Evolutionary conservation across 768 basidiomycete species (phyloP).

Genomic region (Hemileccinum rubropunctum): DNA sequence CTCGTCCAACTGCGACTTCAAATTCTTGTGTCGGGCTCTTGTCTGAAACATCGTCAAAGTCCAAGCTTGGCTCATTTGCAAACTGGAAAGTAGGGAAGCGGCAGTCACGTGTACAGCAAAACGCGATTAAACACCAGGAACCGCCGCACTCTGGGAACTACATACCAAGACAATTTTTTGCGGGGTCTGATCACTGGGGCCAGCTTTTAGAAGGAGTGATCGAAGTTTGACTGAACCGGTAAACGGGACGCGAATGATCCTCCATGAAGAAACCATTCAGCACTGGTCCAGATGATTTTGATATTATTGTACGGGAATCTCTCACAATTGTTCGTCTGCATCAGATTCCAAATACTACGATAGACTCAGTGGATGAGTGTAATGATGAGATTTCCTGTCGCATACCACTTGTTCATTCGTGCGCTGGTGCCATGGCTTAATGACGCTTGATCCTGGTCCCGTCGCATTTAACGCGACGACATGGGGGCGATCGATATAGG

Average conservation of each 20-base stretch:
- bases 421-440: conserved; percentile 87
- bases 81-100: conserved; percentile 40
- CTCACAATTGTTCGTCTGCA: conserved; percentile 85
- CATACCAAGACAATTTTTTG: conserved; percentile 67
- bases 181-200: conserved; percentile 78
- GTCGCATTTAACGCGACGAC: conserved; percentile 76
- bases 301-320: conserved; percentile 17
- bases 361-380: conserved; percentile 3
- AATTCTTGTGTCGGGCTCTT: conserved; percentile 70
- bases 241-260: conserved; percentile 84
- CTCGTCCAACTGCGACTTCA: conserved; percentile 62
- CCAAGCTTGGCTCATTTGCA: conserved; percentile 71
- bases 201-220: conserved; percentile 78
- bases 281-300: not conserved
- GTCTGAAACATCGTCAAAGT: conserved; percentile 73
- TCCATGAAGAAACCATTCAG: conserved; percentile 28
- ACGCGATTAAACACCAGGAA: not conserved
- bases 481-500: conserved; percentile 74
- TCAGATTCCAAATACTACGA: conserved; percentile 81
- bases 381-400: conserved; percentile 1
- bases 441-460: conserved; percentile 51
- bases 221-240: conserved; percentile 84
- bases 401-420: conserved; percentile 67
- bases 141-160: not conserved
- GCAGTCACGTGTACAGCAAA: not conserved